Base-by-base conservation (phyloP, 495 filamentous ascomycete genomes). In the Aspergillus leporis region DNA sequence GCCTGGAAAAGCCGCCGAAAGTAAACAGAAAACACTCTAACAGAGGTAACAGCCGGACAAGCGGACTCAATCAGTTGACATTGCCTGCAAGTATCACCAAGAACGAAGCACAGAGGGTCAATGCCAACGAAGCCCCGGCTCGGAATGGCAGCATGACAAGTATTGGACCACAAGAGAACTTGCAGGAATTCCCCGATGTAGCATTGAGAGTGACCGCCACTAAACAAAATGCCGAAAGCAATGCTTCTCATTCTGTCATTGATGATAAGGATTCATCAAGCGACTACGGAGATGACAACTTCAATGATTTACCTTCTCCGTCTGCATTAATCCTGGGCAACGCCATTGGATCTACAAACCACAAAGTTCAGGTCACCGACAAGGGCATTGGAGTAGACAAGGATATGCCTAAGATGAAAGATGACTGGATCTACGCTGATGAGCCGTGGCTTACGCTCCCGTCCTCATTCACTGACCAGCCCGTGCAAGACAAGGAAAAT, bases 1-100 rank as follows among this genome's bases (percentile, higher is more conserved):
- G 93, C 1, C 65, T 94, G 5, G 88, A 92, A 32, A 95, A 90
- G 55, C 88, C 85, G 32, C 86, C 88, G 7, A 92, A 87, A 58
- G 70, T 75, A 1, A 69, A 73, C n/a, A 80, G 76, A 43, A 79
- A 69, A 48, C 69, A 61, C 30, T 22, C 62, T 7, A 22, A 36
- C 1, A 47, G 32, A 0, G 16, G 23, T 6, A 57, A 66, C 14
- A 61, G 65, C 21, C 71, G 68, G 36, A 31, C 53, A 51, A 55
- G 25, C n/a, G 66, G 58, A 8, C 55, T 58, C 32, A 72, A 55
- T 32, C 76, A 75, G 53, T 66, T 70, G 62, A 75, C 63, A 7
- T 45, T 67, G 18, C 50, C 62, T 9, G 65, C 56, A n/a, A 65
- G 51, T 57, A 60, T 67, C 32, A 70, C 47, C 32, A 80, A 71